Percentiles rank a stretch among this genome's conserved stretches.
phyloP scores from a whole-genome alignment of 805 yeast genomes.

The Kazachstania bromeliacearum region DNA sequence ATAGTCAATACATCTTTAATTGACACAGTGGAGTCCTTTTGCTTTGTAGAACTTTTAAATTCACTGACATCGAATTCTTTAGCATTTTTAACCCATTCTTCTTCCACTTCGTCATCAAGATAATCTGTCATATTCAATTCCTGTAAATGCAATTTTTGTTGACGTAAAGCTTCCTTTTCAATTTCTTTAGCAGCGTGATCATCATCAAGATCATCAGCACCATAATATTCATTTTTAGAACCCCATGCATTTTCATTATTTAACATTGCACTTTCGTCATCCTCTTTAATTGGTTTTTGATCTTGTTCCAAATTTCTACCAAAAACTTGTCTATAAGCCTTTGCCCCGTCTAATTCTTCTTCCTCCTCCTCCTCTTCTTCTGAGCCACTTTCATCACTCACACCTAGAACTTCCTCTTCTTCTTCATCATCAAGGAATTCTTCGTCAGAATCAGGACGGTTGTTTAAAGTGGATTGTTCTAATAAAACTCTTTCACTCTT shows the following conservation, averaged over 20 bases:
- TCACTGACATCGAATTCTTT: conserved; percentile 37
- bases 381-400: conserved; percentile 17
- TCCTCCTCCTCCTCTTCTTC: conserved; percentile 26
- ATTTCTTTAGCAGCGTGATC: conserved; percentile 69
- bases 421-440: conserved; percentile 35
- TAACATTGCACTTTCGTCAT: conserved; percentile 23
- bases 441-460: conserved; percentile 37
- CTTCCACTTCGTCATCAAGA: conserved; percentile 62
- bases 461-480: conserved; percentile 44
- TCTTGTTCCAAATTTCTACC: conserved; percentile 24
- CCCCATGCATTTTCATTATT: conserved; percentile 42
- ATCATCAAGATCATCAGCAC: conserved; percentile 46
- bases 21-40: conserved; percentile 29
- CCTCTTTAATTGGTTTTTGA: conserved; percentile 24
- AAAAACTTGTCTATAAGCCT: conserved; percentile 33
- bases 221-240: conserved; percentile 37
- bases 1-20: conserved; percentile 39
- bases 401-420: conserved; percentile 42
- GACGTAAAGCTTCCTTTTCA: conserved; percentile 79
- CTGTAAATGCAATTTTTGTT: conserved; percentile 70
- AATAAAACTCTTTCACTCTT: conserved; percentile 48
- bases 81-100: conserved; percentile 64
- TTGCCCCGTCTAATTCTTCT: conserved; percentile 29
- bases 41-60: conserved; percentile 23
- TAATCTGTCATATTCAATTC: conserved; percentile 69